phyloP scores from a whole-genome alignment of 2,329 filamentous ascomycete species.

The Colletotrichum filicis region DNA sequence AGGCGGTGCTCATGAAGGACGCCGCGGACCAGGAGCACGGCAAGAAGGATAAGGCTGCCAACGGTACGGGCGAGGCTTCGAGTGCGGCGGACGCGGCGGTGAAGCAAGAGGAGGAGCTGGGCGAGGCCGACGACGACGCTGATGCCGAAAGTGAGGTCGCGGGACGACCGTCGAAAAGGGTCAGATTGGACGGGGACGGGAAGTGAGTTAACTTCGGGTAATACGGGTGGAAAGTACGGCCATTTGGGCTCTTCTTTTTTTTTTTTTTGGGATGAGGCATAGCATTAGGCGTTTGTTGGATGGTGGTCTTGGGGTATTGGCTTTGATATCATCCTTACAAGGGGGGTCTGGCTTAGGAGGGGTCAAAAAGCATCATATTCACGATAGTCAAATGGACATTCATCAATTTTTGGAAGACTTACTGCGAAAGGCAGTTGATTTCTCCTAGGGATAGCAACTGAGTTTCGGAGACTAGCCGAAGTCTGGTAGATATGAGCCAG shows the following conservation, averaged over 20 bases:
- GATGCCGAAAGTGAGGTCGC: slow-evolving; percentile 42
- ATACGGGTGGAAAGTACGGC: background rate
- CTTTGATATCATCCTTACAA: background rate
- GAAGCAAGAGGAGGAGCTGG: slow-evolving; percentile 61
- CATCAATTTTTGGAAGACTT: background rate
- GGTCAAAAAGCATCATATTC: background rate
- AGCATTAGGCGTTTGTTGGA: slow-evolving; percentile 25
- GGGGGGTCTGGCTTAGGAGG: background rate
- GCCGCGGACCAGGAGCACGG: slow-evolving; percentile 54
- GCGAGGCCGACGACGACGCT: slow-evolving; percentile 63
- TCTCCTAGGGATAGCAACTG: no score
- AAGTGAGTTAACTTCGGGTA: slow-evolving; percentile 2
- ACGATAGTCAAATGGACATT: background rate
- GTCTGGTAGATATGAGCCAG: background rate
- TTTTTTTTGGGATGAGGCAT: slow-evolving; percentile 15
- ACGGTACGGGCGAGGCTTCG: slow-evolving; percentile 35
- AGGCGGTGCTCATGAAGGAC: slow-evolving; percentile 67
- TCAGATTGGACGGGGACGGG: slow-evolving; percentile 22
- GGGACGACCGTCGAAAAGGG: slow-evolving; percentile 35
- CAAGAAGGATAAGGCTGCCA: slow-evolving; percentile 47
- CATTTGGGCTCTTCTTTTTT: background rate
- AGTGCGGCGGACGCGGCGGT: slow-evolving; percentile 43
- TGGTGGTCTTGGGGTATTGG: background rate
- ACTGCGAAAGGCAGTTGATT: background rate
- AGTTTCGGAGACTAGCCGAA: background rate